These are phyloP conservation scores for Geotrichum europaeum DNA, from an alignment of 1,139 yeast genomes.

Conservation along the genomic window DNA sequence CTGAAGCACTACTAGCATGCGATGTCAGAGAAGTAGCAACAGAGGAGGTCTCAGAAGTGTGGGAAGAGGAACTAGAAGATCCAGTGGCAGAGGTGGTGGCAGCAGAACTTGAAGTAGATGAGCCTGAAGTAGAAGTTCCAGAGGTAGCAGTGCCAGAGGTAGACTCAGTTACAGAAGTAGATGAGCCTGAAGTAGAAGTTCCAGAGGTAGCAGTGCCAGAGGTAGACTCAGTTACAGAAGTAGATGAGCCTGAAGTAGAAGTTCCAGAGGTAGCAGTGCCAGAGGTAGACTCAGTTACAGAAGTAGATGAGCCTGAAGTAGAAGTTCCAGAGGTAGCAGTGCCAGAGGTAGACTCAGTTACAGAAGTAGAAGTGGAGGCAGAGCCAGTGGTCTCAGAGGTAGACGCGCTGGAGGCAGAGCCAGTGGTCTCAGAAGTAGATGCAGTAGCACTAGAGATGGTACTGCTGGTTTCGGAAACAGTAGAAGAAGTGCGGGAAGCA, in stretches of 20 bases:
- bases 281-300: background rate
- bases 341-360: background rate
- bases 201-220: background rate
- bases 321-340: background rate
- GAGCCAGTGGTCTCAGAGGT: background rate
- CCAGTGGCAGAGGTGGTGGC: background rate
- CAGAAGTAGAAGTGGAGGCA: constrained; percentile 1
- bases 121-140: background rate
- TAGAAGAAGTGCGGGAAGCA: constrained; percentile 2
- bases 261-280: background rate
- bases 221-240: background rate
- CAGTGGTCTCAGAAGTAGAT: background rate
- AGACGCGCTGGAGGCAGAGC: background rate
- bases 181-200: too few relatives aligned
- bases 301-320: constrained; percentile 1
- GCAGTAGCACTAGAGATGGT: background rate
- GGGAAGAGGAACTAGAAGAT: background rate
- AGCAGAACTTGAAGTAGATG: too few relatives aligned
- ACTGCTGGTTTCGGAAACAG: background rate
- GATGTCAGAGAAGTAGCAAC: background rate
- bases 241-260: too few relatives aligned
- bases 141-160: constrained; percentile 1
- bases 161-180: background rate
- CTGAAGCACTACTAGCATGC: background rate
- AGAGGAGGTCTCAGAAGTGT: background rate